Percentiles rank a stretch among this genome's conserved stretches.
phyloP scores from a whole-genome alignment of 1,139 yeast genomes.

The Zhuliangozyma parablackwelliae region DNA sequence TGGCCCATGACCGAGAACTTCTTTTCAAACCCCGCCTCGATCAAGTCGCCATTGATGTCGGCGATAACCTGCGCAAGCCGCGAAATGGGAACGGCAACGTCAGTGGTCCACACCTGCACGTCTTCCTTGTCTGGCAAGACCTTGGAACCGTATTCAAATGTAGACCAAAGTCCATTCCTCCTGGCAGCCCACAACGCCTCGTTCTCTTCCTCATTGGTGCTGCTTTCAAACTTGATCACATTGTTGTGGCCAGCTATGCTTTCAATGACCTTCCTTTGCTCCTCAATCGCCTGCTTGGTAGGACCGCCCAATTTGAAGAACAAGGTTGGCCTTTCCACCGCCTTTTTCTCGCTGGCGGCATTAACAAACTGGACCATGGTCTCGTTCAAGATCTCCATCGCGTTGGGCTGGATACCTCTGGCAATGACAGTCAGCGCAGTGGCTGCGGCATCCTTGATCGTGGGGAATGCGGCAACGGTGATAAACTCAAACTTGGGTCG shows the following conservation, averaged over 20 bases:
- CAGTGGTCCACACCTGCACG: conserved; percentile 80
- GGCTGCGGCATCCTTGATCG: conserved; percentile 40
- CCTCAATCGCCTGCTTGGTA: conserved; percentile 46
- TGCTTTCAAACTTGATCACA: conserved; percentile 52
- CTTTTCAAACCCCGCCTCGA: conserved; percentile 31
- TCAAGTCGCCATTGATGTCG: conserved; percentile 47
- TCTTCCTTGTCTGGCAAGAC: conserved; percentile 45
- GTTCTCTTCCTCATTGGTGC: conserved; percentile 62
- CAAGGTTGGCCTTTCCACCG: conserved; percentile 65
- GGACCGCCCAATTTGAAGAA: conserved; percentile 71
- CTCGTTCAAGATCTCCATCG: conserved; percentile 40
- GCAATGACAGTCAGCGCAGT: conserved; percentile 36
- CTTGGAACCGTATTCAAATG: conserved; percentile 58
- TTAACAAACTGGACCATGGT: conserved; percentile 44
- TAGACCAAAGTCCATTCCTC: conserved; percentile 85
- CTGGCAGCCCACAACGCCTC: conserved; percentile 82
- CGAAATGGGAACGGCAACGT: conserved; percentile 61
- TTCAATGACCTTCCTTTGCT: conserved; percentile 53
- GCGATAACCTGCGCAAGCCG: conserved; percentile 43
- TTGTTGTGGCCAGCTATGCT: conserved; percentile 49
- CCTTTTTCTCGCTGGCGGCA: conserved; percentile 19
- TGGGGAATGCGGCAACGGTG: conserved; percentile 37
- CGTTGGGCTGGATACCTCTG: conserved; percentile 38
- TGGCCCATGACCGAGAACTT: conserved; percentile 54
- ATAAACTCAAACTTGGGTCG: conserved; percentile 37